phyloP scores from a whole-genome alignment of 2,329 filamentous ascomycete genomes.

The Diaporthe ilicicola region DNA sequence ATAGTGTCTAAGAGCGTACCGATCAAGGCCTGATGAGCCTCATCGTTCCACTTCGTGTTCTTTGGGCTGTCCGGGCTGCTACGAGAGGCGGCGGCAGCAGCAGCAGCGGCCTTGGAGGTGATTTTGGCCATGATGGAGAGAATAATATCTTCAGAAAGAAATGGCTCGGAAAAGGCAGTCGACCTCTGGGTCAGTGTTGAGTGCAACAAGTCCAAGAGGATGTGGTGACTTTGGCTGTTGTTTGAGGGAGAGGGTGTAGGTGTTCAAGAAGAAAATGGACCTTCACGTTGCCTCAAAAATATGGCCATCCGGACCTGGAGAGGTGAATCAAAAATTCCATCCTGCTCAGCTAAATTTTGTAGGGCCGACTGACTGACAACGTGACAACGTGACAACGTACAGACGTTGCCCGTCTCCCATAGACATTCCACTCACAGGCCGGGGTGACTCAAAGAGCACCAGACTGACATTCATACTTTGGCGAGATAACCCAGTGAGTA shows the following conservation, averaged over 20 bases:
- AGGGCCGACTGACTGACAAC: background rate
- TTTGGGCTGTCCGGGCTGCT: background rate
- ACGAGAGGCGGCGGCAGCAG: background rate
- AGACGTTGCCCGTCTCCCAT: background rate
- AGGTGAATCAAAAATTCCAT: background rate
- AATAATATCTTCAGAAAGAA: background rate
- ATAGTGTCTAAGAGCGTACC: constrained; percentile 34
- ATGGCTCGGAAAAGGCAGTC: background rate
- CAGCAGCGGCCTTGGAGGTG: background rate
- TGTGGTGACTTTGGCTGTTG: background rate
- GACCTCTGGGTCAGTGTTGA: background rate
- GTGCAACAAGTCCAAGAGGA: background rate
- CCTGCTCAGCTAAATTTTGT: background rate
- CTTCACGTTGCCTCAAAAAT: background rate
- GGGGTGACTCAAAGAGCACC: background rate
- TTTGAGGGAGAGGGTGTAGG: background rate
- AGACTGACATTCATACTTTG: too few species aligned
- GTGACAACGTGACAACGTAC: background rate
- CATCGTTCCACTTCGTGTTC: constrained; percentile 38
- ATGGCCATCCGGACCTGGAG: background rate
- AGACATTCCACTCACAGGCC: background rate
- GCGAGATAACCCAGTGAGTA: background rate
- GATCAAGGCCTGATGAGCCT: constrained; percentile 37
- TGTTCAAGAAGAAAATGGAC: background rate
- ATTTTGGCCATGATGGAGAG: background rate